Conservation (phyloP, 441 rosid genomes). For the Capsella rubella region DNA sequence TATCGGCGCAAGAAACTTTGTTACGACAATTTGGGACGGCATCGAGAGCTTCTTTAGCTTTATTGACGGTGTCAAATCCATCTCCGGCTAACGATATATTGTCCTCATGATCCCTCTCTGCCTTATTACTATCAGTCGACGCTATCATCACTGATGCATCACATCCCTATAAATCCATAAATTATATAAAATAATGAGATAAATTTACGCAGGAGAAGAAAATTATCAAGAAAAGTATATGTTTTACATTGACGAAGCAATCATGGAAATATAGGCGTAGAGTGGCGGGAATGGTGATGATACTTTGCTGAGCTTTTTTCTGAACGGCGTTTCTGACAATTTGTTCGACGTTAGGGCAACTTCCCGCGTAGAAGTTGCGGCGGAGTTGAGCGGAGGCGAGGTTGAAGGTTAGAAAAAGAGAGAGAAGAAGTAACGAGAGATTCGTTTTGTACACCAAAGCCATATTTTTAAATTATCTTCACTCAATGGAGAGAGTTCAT, state of each 20-base stretch:
- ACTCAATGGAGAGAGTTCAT: background rate
- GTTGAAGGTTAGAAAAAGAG: slow-evolving; percentile 48
- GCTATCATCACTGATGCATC: slow-evolving; percentile 80
- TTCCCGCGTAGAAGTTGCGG: slow-evolving; percentile 62
- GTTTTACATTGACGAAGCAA: slow-evolving; percentile 70
- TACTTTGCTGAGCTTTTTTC: slow-evolving; percentile 59
- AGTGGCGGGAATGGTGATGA: slow-evolving; percentile 74
- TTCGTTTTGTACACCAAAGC: slow-evolving; percentile 21
- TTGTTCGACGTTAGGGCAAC: slow-evolving; percentile 74
- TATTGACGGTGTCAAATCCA: slow-evolving; percentile 85
- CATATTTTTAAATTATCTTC: slow-evolving; percentile 7
- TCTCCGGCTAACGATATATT: slow-evolving; percentile 86
- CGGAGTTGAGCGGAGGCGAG: slow-evolving; percentile 63
- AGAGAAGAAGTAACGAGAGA: slow-evolving; percentile 29
- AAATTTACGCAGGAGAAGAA: background rate
- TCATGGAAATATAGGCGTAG: slow-evolving; percentile 92
- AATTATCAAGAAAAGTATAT: background rate
- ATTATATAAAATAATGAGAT: background rate
- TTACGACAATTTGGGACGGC: slow-evolving; percentile 61
- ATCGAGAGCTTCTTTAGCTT: slow-evolving; percentile 83
- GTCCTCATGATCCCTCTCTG: slow-evolving; percentile 89
- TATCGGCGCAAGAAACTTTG: slow-evolving; percentile 89
- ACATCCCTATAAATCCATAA: slow-evolving; percentile 58
- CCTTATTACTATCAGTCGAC: slow-evolving; percentile 58
- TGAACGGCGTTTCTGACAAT: slow-evolving; percentile 64